Conservation (phyloP, 1,284 basidiomycete genomes). For the Boletus semigastroideus region DNA sequence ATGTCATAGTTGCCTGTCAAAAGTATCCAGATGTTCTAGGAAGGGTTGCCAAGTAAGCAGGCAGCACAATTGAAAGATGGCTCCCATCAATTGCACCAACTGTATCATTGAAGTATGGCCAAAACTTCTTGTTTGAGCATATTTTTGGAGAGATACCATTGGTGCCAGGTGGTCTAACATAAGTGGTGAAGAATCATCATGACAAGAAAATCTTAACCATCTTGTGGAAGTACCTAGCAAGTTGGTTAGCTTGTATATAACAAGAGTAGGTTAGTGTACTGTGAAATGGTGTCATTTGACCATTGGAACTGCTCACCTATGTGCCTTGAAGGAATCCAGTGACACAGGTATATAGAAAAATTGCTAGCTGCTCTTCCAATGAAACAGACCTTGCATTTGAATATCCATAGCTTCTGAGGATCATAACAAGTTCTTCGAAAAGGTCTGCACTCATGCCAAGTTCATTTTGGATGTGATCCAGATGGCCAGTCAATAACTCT, state of each 20-base stretch:
- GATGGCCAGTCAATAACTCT: no score
- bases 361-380: not conserved
- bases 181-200: not conserved
- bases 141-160: not conserved
- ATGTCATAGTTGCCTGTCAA: no score
- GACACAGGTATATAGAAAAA: not conserved
- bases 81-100: not conserved
- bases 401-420: not conserved
- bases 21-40: no score
- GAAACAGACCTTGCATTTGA: not conserved
- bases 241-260: not conserved
- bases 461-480: not conserved
- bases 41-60: no score
- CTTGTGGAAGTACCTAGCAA: not conserved
- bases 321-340: not conserved
- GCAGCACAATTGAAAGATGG: not conserved
- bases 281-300: not conserved
- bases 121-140: not conserved
- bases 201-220: not conserved
- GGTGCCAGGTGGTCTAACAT: not conserved
- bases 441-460: not conserved
- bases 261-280: no score
- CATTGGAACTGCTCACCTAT: not conserved
- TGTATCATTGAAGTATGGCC: not conserved
- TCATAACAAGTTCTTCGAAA: not conserved